phyloP scores from a whole-genome alignment of 2,329 filamentous ascomycete species.

The Neopestalotiopsis sp. region DNA sequence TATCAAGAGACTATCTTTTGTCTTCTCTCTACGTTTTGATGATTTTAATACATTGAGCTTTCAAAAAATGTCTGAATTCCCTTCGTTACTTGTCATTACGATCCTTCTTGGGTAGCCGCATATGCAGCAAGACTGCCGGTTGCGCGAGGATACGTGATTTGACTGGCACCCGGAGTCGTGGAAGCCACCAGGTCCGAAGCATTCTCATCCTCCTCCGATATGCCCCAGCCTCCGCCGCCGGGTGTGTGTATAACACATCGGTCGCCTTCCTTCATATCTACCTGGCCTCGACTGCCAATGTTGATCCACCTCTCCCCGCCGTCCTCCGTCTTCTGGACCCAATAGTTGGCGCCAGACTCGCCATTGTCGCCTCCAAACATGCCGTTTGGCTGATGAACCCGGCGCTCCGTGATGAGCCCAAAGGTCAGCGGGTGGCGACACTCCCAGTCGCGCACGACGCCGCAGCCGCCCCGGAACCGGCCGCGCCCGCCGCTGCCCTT shows the following conservation, averaged over 20 bases:
- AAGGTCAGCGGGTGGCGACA: constrained; percentile 73
- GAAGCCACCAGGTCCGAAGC: background rate
- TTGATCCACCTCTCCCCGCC: constrained; percentile 23
- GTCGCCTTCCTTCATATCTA: constrained; percentile 24
- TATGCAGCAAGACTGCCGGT: background rate
- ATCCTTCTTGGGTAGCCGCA: constrained; percentile 5
- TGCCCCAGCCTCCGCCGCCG: constrained; percentile 1
- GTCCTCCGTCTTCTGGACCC: constrained; percentile 51
- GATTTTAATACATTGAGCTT: background rate
- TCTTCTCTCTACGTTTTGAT: too few species aligned
- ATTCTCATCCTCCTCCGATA: background rate
- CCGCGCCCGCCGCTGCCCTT: constrained; percentile 63
- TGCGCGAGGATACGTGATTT: constrained; percentile 1
- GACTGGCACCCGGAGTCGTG: background rate
- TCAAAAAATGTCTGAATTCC: too few species aligned
- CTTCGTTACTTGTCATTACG: background rate
- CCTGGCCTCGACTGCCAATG: constrained; percentile 22
- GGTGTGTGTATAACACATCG: constrained; percentile 23
- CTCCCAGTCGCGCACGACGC: constrained; percentile 74
- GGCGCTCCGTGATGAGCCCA: constrained; percentile 71
- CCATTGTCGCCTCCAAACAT: constrained; percentile 73
- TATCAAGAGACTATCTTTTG: too few species aligned
- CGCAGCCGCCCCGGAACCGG: constrained; percentile 68
- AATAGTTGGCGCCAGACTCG: constrained; percentile 71
- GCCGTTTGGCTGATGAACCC: constrained; percentile 75